Conservation (phyloP, 306 rosid genomes). For the Lablab purpureus region DNA sequence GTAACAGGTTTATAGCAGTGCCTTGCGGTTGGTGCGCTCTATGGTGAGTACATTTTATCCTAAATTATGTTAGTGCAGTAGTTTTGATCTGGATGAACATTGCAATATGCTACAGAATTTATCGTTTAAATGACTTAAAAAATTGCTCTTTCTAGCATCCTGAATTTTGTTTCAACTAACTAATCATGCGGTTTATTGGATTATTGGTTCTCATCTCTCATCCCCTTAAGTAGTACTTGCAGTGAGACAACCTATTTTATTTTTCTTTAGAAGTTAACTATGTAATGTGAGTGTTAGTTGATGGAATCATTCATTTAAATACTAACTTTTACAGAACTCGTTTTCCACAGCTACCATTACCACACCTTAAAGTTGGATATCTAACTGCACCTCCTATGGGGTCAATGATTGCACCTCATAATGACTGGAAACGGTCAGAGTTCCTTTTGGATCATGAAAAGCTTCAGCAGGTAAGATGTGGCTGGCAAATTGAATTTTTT, state of each 20-base stretch:
- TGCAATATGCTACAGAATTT: conserved; percentile 29
- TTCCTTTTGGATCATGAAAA: conserved; percentile 88
- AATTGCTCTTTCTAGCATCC: conserved; percentile 29
- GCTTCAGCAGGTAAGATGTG: conserved; percentile 77
- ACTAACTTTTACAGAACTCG: conserved; percentile 46
- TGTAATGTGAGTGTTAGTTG: conserved; percentile 35
- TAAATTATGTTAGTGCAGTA: conserved; percentile 25
- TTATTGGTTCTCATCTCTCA: conserved; percentile 27
- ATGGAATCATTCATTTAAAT: conserved; percentile 32
- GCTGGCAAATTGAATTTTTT: conserved; percentile 32
- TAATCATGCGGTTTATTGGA: conserved; percentile 8
- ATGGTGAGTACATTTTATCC: conserved; percentile 74
- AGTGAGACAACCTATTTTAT: conserved; percentile 17
- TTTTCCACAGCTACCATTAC: conserved; percentile 87
- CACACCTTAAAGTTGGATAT: conserved; percentile 89
- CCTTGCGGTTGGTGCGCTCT: conserved; percentile 96
- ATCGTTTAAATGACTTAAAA: conserved; percentile 18
- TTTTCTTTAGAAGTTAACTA: conserved; percentile 26
- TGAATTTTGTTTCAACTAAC: conserved; percentile 29
- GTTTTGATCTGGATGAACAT: conserved; percentile 36
- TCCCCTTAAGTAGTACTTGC: conserved; percentile 26
- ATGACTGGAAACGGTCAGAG: conserved; percentile 93
- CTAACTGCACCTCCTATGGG: conserved; percentile 94
- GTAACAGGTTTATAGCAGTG: conserved; percentile 95
- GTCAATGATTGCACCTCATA: conserved; percentile 81